Percentiles rank a stretch among this genome's conserved stretches.
Conservation (phyloP, 768 basidiomycete genomes). For the Obba rivulosa region DNA sequence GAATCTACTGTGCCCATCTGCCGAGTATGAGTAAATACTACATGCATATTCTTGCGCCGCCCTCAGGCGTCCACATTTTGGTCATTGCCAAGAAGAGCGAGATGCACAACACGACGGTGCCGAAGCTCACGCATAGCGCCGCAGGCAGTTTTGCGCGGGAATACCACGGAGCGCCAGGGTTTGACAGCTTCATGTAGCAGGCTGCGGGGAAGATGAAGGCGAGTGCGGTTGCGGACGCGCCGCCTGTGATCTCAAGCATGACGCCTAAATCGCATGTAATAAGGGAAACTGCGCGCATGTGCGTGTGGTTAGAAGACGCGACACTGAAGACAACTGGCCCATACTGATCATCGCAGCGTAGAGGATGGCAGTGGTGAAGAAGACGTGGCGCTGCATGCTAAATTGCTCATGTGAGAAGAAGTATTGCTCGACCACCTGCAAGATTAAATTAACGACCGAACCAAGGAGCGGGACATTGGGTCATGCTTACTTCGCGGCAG, state of each 20-base stretch:
- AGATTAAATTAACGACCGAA: background rate
- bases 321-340: slow-evolving; percentile 18
- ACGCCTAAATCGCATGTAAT: slow-evolving; percentile 97
- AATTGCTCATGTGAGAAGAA: slow-evolving; percentile 90
- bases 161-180: slow-evolving; percentile 54
- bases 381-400: slow-evolving; percentile 76
- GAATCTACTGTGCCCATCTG: too few relatives aligned
- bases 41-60: slow-evolving; percentile 66
- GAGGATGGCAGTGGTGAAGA: slow-evolving; percentile 85
- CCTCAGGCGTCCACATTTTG: slow-evolving; percentile 74
- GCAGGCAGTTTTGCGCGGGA: slow-evolving; percentile 74
- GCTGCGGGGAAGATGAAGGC: slow-evolving; percentile 91
- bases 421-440: slow-evolving; percentile 88
- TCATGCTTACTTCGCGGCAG: slow-evolving; percentile 86
- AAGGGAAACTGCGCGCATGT: slow-evolving; percentile 59
- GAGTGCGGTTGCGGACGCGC: slow-evolving; percentile 85
- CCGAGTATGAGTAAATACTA: slow-evolving; percentile 25
- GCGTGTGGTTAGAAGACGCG: background rate
- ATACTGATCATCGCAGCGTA: slow-evolving; percentile 77
- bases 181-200: slow-evolving; percentile 75
- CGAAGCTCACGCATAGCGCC: slow-evolving; percentile 66
- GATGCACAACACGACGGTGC: slow-evolving; percentile 67
- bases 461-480: background rate
- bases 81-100: slow-evolving; percentile 72
- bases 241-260: slow-evolving; percentile 97